Base-by-base conservation (phyloP, 345 rosid species). In the Erucastrum elatum region DNA sequence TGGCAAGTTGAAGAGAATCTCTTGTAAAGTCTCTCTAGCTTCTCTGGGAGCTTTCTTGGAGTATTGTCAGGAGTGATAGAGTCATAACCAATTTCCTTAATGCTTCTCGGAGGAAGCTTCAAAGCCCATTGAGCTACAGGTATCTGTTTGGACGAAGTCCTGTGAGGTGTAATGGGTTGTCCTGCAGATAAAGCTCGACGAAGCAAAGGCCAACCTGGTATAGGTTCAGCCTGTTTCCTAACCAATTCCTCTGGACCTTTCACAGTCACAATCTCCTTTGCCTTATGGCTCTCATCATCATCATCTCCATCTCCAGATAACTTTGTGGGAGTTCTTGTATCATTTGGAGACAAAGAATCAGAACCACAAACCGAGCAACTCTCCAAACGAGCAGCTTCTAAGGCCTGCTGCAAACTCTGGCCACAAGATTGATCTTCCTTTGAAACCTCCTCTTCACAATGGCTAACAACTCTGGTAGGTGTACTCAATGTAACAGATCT, bases 161-260 rank as follows among this genome's bases (percentile, higher is more conserved):
- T 21, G 53, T 78, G 77, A 61, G 70, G 39, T 4, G 79, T 21
- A 37, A 81, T 74, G 12, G 84, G 75, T 60, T 74, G 77, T 61
- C 64, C 56, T 39, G 89, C 37, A 37, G 76, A 74, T 62, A 69
- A 59, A 27, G 89, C 76, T 62, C 81, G 89, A 39, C 89, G 86
- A 71, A 87, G 96, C 73, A 91, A 81, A 39, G 99, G 94, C 99
- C 99, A 91, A 46, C 99, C 94, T 15, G 98, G 93, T 67, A 81
- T 87, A 66, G 73, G 51, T 72, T 86, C 91, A 74, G 96, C 90
- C 77, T 85, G 70, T 72, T 85, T 83, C 76, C 68, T 82, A 16
- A 84, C 79, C 78, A 85, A 71, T 30, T 70, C 83, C 80, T 86
- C 87, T 37, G 8, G 26, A 64, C 77, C 82, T 15, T 81, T 81